Evolutionary conservation across 495 filamentous ascomycete genomes (phyloP).

Genomic region (Pyrenula aspistea): DNA sequence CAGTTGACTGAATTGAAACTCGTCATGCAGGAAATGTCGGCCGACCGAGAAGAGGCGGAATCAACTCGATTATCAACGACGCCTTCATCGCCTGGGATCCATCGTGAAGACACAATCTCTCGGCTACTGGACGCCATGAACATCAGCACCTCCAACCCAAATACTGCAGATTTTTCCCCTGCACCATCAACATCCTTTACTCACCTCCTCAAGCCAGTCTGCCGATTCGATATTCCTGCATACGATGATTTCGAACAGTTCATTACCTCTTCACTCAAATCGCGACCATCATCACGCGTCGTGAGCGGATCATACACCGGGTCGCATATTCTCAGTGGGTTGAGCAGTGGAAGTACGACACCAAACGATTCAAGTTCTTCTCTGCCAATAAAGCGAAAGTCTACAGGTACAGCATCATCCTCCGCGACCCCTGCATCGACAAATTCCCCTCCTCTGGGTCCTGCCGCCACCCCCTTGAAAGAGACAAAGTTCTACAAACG

Average conservation of each 20-base stretch:
- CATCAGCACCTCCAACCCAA: conserved; percentile 30
- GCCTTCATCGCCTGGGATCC: conserved; percentile 52
- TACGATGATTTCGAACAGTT: conserved; percentile 81
- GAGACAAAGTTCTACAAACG: conserved; percentile 93
- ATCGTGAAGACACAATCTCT: conserved; percentile 15
- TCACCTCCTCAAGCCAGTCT: conserved; percentile 67
- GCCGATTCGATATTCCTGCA: conserved; percentile 66
- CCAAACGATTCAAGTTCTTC: conserved; percentile 4
- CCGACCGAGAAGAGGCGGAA: conserved; percentile 56
- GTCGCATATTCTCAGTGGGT: conserved; percentile 33
- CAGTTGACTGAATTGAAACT: conserved; percentile 83
- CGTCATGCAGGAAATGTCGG: conserved; percentile 80
- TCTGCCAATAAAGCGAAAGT: conserved; percentile 20
- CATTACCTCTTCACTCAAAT: conserved; percentile 51
- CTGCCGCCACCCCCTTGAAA: conserved; percentile 49
- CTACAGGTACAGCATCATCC: conserved; percentile 31
- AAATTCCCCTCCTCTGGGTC: conserved; percentile 16
- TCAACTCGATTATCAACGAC: conserved; percentile 47
- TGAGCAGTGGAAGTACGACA: conserved; percentile 43
- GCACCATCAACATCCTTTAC: conserved; percentile 78
- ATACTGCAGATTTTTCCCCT: conserved; percentile 44
- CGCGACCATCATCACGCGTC: conserved; percentile 45
- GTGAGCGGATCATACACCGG: conserved; percentile 59
- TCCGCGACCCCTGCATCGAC: conserved; percentile 26
- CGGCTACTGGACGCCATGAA: conserved; percentile 29